These are phyloP conservation scores for Gymnopus androsaceus DNA, from an alignment of 1,284 basidiomycete genomes.

Conservation along the genomic window DNA sequence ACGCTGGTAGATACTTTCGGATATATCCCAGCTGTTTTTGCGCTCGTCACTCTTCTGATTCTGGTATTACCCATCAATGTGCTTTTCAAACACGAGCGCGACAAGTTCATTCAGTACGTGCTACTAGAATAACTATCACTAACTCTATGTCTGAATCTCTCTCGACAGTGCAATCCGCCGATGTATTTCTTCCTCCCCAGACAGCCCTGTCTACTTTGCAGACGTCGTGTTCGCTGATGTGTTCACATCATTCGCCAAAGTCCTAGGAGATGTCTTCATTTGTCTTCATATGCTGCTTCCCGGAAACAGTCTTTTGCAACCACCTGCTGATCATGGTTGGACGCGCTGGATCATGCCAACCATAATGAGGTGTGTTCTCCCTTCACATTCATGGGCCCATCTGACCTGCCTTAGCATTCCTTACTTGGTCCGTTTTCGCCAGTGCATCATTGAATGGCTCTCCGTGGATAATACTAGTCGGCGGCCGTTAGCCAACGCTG, in stretches of 20 bases:
- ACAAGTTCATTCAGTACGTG: constrained; percentile 74
- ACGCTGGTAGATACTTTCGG: constrained; percentile 72
- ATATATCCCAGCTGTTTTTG: constrained; percentile 71
- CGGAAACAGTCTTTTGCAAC: constrained; percentile 69
- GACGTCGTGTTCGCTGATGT: constrained; percentile 96
- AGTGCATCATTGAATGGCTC: constrained; percentile 88
- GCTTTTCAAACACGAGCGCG: constrained; percentile 68
- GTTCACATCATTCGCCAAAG: constrained; percentile 95
- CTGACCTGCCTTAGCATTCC: constrained; percentile 65
- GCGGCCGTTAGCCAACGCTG: constrained; percentile 87
- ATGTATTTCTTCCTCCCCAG: constrained; percentile 69
- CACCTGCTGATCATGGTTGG: constrained; percentile 64
- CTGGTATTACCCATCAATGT: constrained; percentile 70
- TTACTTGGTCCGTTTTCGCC: constrained; percentile 88
- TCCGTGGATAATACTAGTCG: constrained; percentile 65
- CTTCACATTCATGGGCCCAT: constrained; percentile 10
- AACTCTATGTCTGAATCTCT: not conserved
- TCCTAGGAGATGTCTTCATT: constrained; percentile 93
- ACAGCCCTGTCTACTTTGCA: constrained; percentile 77
- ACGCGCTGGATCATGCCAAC: constrained; percentile 76
- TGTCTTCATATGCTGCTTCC: constrained; percentile 81
- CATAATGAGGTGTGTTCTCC: constrained; percentile 78
- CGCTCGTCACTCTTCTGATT: constrained; percentile 56
- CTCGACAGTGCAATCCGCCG: constrained; percentile 61
- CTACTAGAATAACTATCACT: not conserved